Evolutionary conservation across 345 rosid genomes (phyloP).

Genomic region (Alliaria petiolata): DNA sequence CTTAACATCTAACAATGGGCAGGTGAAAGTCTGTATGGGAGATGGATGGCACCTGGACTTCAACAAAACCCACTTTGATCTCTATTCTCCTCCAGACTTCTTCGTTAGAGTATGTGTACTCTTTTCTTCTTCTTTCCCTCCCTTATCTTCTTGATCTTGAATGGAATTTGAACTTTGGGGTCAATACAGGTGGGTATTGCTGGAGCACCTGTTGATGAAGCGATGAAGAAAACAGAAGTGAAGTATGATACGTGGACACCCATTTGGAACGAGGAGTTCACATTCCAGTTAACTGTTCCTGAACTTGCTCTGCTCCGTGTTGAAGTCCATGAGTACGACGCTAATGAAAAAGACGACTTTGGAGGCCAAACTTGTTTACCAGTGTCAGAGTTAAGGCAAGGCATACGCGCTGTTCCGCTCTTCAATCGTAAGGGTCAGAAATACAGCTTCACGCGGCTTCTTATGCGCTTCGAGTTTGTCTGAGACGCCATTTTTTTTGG

Average conservation of each 20-base stretch:
- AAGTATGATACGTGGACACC: constrained; percentile 69
- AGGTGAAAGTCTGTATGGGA: constrained; percentile 85
- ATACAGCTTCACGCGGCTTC: constrained; percentile 60
- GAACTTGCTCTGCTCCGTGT: constrained; percentile 78
- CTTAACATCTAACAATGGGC: constrained; percentile 8
- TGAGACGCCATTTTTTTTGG: constrained; percentile 23
- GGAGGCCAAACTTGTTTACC: constrained; percentile 90
- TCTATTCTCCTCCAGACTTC: constrained; percentile 89
- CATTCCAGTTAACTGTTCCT: constrained; percentile 67
- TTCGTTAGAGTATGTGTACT: constrained; percentile 54
- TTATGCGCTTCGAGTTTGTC: constrained; percentile 60
- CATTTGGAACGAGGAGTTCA: constrained; percentile 81
- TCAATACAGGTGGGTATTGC: constrained; percentile 56
- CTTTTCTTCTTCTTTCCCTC: not conserved
- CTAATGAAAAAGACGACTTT: constrained; percentile 72
- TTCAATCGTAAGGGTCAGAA: constrained; percentile 51
- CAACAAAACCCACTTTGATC: constrained; percentile 74
- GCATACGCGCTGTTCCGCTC: constrained; percentile 77
- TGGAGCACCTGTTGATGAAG: constrained; percentile 67
- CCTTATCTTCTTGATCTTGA: not conserved
- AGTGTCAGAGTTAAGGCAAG: constrained; percentile 56
- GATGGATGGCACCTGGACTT: constrained; percentile 89
- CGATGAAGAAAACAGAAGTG: constrained; percentile 61
- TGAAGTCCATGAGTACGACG: constrained; percentile 70
- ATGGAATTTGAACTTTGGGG: not conserved